Conservation (phyloP, 2,329 filamentous ascomycete species). For the Ophiognomonia clavigignenti-juglandacearum region DNA sequence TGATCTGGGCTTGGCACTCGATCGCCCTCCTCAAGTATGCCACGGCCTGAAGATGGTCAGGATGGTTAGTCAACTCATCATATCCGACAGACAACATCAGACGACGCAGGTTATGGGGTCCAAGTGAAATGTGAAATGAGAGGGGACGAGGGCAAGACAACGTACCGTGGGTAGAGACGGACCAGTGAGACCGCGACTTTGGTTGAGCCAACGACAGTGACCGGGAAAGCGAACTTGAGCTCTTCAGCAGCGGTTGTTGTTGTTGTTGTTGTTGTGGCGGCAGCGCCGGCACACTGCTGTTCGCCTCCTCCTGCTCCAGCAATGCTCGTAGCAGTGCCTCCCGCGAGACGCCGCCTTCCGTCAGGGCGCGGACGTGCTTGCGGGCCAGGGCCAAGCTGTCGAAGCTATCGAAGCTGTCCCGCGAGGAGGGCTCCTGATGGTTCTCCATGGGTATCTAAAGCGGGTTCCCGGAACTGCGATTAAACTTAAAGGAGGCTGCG, state of each 20-base stretch:
- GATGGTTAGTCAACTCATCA: not conserved
- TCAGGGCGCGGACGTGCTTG: conserved; percentile 27
- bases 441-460: conserved; percentile 19
- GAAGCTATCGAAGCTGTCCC: conserved; percentile 24
- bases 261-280: conserved; percentile 3
- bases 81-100: not conserved
- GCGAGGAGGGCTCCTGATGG: conserved; percentile 20
- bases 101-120: not conserved
- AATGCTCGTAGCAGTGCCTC: conserved; percentile 28
- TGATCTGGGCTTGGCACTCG: conserved; percentile 13
- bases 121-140: not conserved
- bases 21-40: conserved; percentile 10
- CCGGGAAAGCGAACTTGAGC: conserved; percentile 4
- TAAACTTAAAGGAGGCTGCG: not conserved
- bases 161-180: conserved; percentile 8
- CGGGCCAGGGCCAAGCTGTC: conserved; percentile 26
- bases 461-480: not conserved
- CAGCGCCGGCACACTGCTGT: conserved; percentile 8
- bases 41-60: conserved; percentile 7
- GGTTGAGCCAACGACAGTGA: conserved; percentile 12
- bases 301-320: conserved; percentile 25
- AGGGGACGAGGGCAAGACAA: not conserved
- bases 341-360: conserved; percentile 24
- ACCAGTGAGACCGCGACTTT: conserved; percentile 10
- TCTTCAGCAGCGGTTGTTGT: conserved; percentile 7